Percentiles rank a stretch among this genome's conserved stretches.
phyloP scores from a whole-genome alignment of 495 filamentous ascomycete species.

The Penicillium odoratum region DNA sequence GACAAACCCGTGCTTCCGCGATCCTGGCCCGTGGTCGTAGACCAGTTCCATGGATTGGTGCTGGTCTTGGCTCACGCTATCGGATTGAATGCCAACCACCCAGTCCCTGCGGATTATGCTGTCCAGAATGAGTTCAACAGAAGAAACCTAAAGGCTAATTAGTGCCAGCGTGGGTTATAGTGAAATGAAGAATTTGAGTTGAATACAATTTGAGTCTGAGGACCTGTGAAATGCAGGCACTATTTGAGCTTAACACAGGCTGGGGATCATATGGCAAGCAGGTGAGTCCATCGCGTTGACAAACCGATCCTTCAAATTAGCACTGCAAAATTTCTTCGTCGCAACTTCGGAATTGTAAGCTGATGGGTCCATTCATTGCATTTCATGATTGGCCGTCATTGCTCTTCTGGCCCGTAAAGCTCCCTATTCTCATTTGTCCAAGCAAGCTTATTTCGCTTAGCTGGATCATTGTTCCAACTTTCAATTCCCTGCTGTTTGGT shows the following conservation, averaged over 20 bases:
- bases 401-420: slow-evolving; percentile 8
- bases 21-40: neutral
- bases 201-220: too few species aligned
- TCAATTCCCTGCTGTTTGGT: slow-evolving; percentile 13
- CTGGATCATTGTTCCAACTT: slow-evolving; percentile 10
- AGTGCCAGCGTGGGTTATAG: neutral
- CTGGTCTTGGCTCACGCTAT: neutral
- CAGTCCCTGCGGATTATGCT: neutral
- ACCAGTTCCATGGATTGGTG: neutral
- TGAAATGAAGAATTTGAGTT: too few species aligned
- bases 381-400: slow-evolving; percentile 16
- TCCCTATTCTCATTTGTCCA: slow-evolving; percentile 23
- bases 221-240: too few species aligned
- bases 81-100: neutral
- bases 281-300: neutral
- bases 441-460: too few species aligned
- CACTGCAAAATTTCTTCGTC: slow-evolving; percentile 8
- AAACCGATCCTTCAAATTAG: slow-evolving; percentile 5
- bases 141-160: neutral
- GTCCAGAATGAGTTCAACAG: neutral
- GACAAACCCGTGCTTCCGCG: slow-evolving; percentile 6
- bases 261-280: too few species aligned
- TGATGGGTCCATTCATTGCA: slow-evolving; percentile 22
- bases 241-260: too few species aligned
- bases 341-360: slow-evolving; percentile 16